Evolutionary conservation across 805 yeast species (phyloP).

Genomic region (Tetrapisispora arboricola): DNA sequence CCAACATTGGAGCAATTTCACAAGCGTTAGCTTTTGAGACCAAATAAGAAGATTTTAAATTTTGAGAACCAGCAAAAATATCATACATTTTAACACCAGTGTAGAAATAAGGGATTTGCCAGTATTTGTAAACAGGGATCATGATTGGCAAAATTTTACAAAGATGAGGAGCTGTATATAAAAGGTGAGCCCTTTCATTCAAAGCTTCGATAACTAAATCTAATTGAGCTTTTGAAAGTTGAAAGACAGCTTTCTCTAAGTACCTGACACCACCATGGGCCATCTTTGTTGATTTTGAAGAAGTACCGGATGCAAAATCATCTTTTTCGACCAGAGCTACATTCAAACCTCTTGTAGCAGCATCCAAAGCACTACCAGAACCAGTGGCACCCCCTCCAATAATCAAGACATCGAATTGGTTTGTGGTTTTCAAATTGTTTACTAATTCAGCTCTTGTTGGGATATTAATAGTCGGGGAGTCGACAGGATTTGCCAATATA

Average conservation of each 20-base stretch:
- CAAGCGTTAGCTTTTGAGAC: conserved; percentile 55
- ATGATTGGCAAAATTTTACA: conserved; percentile 78
- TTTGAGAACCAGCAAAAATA: conserved; percentile 82
- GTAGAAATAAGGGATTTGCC: conserved; percentile 93
- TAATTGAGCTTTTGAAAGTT: conserved; percentile 80
- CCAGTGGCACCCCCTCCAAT: conserved; percentile 98
- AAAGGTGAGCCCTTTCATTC: conserved; percentile 75
- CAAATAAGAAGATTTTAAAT: conserved; percentile 67
- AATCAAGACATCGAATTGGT: conserved; percentile 65
- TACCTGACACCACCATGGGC: conserved; percentile 97
- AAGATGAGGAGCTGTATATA: conserved; percentile 87
- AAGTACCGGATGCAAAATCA: conserved; percentile 88
- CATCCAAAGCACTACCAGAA: conserved; percentile 87
- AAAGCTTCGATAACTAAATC: conserved; percentile 83
- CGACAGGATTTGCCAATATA: conserved; percentile 7
- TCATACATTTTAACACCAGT: conserved; percentile 88
- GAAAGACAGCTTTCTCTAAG: conserved; percentile 89
- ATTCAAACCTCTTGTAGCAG: conserved; percentile 79
- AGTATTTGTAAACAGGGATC: conserved; percentile 92
- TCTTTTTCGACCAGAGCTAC: conserved; percentile 79
- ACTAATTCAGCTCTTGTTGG: conserved; percentile 49
- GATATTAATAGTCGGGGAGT: conserved; percentile 7
- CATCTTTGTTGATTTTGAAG: conserved; percentile 89
- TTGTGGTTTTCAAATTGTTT: conserved; percentile 36
- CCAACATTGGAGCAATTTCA: conserved; percentile 79